These are phyloP conservation scores for Backusella mclennaniae DNA, from an alignment of 192 early-diverging fungal species.

Conservation along the genomic window DNA sequence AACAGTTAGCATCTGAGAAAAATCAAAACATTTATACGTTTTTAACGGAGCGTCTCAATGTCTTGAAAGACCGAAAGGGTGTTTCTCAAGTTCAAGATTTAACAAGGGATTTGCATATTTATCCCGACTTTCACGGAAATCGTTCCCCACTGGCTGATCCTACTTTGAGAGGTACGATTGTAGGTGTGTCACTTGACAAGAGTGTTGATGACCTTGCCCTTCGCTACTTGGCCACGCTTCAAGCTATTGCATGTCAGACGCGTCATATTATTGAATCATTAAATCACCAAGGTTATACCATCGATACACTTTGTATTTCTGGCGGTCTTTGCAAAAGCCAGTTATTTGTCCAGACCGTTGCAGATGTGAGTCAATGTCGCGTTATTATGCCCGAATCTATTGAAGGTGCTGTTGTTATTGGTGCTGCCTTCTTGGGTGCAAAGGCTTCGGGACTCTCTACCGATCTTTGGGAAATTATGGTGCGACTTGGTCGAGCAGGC, in stretches of 20 bases:
- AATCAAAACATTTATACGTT: slow-evolving; percentile 43
- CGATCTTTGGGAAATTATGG: slow-evolving; percentile 58
- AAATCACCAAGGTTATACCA: slow-evolving; percentile 45
- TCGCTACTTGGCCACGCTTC: slow-evolving; percentile 56
- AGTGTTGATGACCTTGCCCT: slow-evolving; percentile 48
- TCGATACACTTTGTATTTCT: slow-evolving; percentile 59
- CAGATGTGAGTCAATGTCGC: slow-evolving; percentile 52
- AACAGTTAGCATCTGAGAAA: slow-evolving; percentile 12
- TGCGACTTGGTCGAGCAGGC: slow-evolving; percentile 44
- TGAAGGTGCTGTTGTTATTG: slow-evolving; percentile 64
- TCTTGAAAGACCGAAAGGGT: slow-evolving; percentile 24
- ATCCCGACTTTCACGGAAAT: slow-evolving; percentile 81
- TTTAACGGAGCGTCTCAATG: slow-evolving; percentile 47
- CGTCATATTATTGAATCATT: slow-evolving; percentile 58
- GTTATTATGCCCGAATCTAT: slow-evolving; percentile 56
- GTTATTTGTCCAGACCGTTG: slow-evolving; percentile 58
- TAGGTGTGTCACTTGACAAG: slow-evolving; percentile 53
- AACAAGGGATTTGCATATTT: slow-evolving; percentile 54
- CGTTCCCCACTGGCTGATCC: slow-evolving; percentile 70
- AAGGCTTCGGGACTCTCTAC: slow-evolving; percentile 40
- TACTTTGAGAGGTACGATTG: slow-evolving; percentile 53
- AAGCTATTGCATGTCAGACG: slow-evolving; percentile 65
- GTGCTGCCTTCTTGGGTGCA: slow-evolving; percentile 66
- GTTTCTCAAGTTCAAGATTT: slow-evolving; percentile 32
- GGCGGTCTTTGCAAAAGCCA: slow-evolving; percentile 66